Conservation (phyloP, 192 early-diverging fungal species). For the Phycomyces blakesleeanus region DNA sequence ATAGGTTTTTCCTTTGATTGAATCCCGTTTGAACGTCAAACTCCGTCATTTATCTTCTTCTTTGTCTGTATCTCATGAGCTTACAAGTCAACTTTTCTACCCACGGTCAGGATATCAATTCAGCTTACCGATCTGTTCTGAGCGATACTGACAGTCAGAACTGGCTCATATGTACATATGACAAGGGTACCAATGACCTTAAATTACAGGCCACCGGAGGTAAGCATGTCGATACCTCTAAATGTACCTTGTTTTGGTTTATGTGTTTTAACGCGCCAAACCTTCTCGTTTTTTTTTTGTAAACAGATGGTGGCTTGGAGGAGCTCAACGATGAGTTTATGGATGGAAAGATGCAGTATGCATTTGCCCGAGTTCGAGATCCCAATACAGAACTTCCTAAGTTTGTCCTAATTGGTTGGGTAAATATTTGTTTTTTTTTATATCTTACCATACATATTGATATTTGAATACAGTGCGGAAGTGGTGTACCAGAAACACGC, state of each 20-base stretch:
- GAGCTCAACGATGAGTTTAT: conserved; percentile 90
- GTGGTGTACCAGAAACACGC: conserved; percentile 85
- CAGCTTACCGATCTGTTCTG: conserved; percentile 64
- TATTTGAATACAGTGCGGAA: conserved; percentile 68
- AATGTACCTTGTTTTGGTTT: neutral
- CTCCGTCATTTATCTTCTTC: conserved; percentile 6
- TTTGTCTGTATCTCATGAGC: conserved; percentile 40
- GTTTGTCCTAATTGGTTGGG: conserved; percentile 91
- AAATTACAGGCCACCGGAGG: conserved; percentile 61
- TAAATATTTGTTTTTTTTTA: conserved; percentile 30
- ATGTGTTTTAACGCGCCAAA: too few relatives aligned
- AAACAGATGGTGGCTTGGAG: conserved; percentile 68
- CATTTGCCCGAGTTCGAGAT: conserved; percentile 79
- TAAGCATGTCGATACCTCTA: too few relatives aligned
- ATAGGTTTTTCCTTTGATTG: too few relatives aligned
- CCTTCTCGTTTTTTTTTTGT: neutral
- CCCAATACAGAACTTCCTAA: conserved; percentile 83
- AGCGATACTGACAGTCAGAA: conserved; percentile 48
- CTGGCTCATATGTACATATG: conserved; percentile 77
- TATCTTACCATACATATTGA: neutral
- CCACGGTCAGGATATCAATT: conserved; percentile 58
- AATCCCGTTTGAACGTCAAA: too few relatives aligned
- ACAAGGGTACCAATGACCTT: conserved; percentile 66
- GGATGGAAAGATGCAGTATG: conserved; percentile 88
- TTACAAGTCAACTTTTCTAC: conserved; percentile 64